A percentile compares a stretch with the other conserved stretches of the same genome.
These are phyloP conservation scores for Candida patagonica DNA, from an alignment of 805 yeast genomes.

Conservation along the genomic window DNA sequence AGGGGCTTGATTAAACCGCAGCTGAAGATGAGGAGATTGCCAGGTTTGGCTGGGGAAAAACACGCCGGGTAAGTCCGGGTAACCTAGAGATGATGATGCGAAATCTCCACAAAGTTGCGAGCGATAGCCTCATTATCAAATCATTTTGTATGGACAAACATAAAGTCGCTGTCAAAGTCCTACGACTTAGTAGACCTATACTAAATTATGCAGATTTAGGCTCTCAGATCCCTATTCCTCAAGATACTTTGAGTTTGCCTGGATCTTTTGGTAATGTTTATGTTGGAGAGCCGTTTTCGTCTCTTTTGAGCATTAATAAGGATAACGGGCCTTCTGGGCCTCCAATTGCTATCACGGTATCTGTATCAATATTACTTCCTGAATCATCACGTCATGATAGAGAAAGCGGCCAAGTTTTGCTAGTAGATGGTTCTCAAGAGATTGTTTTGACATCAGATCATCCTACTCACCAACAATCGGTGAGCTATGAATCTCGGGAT, in stretches of 20 bases:
- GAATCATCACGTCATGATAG: not conserved
- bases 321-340: slow-evolving; percentile 1
- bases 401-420: not conserved
- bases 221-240: slow-evolving; percentile 1
- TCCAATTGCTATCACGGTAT: slow-evolving; percentile 8
- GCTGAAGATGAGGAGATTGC: not conserved
- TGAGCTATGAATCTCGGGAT: slow-evolving; percentile 19
- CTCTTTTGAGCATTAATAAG: slow-evolving; percentile 17
- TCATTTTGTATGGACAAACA: slow-evolving; percentile 5
- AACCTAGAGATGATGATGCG: too few species aligned
- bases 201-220: slow-evolving; percentile 15
- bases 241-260: slow-evolving; percentile 18
- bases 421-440: not conserved
- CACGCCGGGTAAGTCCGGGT: slow-evolving; percentile 2
- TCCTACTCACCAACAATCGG: slow-evolving; percentile 10
- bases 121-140: not conserved
- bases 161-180: slow-evolving; percentile 20
- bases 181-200: slow-evolving; percentile 24
- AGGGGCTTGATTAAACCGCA: slow-evolving; percentile 1
- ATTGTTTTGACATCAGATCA: not conserved
- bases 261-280: slow-evolving; percentile 22
- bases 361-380: slow-evolving; percentile 14
- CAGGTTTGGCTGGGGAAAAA: not conserved
- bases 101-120: too few species aligned
- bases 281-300: slow-evolving; percentile 26